Evolutionary conservation across 2,329 filamentous ascomycete genomes (phyloP).

Genomic region (Aspergillus pseudotamarii): DNA sequence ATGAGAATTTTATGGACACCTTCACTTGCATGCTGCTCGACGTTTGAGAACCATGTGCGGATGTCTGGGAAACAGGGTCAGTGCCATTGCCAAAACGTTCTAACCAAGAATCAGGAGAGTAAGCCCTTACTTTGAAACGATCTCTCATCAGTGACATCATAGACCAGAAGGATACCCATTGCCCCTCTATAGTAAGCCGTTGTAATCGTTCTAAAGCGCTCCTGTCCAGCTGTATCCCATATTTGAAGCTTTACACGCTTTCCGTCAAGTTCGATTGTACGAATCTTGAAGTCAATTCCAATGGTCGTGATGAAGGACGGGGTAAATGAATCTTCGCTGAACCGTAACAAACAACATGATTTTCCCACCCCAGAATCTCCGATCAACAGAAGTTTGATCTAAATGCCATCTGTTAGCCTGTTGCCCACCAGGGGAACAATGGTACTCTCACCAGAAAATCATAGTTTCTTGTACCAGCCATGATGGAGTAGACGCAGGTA

Average conservation of each 20-base stretch:
- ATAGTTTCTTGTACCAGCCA: conserved; percentile 98
- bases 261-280: conserved; percentile 97
- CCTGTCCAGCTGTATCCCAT: conserved; percentile 98
- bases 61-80: conserved; percentile 68
- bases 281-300: conserved; percentile 99
- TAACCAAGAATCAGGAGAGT: not conserved
- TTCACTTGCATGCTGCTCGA: conserved; percentile 96
- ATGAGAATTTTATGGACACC: conserved; percentile 99
- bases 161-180: conserved; percentile 96
- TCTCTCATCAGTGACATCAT: conserved; percentile 96
- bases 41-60: conserved; percentile 98
- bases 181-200: conserved; percentile 98
- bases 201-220: conserved; percentile 97
- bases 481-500: conserved; percentile 44
- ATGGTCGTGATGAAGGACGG: conserved; percentile 99
- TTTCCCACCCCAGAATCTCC: conserved; percentile 96
- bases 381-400: conserved; percentile 97
- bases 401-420: conserved; percentile 23
- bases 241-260: conserved; percentile 99
- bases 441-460: conserved; percentile 85
- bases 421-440: conserved; percentile 3
- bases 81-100: conserved; percentile 13
- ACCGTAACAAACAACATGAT: conserved; percentile 93
- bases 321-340: conserved; percentile 97
- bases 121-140: conserved; percentile 83